Evolutionary conservation across 2,329 filamentous ascomycete genomes (phyloP), one percentile per base, ranked within the genome.

Genomic region (Arthrocladium fulminans): DNA sequence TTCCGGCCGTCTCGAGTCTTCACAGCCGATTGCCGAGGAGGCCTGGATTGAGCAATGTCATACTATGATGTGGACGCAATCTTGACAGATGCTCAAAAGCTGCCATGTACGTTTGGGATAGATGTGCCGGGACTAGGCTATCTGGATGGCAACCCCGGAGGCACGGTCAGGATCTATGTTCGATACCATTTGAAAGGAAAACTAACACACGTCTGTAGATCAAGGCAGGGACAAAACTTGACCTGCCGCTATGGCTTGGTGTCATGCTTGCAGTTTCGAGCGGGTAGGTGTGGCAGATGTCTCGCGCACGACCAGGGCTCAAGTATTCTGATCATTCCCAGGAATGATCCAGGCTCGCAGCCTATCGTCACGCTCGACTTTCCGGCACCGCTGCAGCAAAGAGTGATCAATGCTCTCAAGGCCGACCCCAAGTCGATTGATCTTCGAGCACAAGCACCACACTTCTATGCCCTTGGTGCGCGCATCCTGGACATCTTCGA

Each of bases 71-170:
- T 71, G 45, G 69, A 72, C 51, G 68, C 68, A 10, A 71, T 72
- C 32, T 53, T 72, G 49, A 72, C 69, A 2, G 69, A 72, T 56
- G 65, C 67, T 3, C 87, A 95, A 82, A 97, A 96, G 85, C 80
- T 96, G 25, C 90, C 92, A 34, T 95, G 89, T 72, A 94, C 86
- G 45, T 96, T 97, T 69, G 86, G 95, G 62, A 79, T 96, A 61
- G 85, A 90, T 51, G 83, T 95, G 25, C 84, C 88, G 17, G 82
- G 86, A 49, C 79, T 97, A 39, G 89, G 89, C 57, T 88, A 94
- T 65, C 76, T 98, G 51, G 88, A 94, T 68, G 88, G 88, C 61
- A 90, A 87, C 61, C 77, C 85, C 20, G 77, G 75, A 39, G 74
- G 74, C 56, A 75, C 77, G 60, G 75, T 76, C 61, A 52, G 65